A percentile compares a stretch with the other conserved stretches of the same genome.
phyloP scores from a whole-genome alignment of 176 grass and related monocot species.

The Cenchrus purpureus region DNA sequence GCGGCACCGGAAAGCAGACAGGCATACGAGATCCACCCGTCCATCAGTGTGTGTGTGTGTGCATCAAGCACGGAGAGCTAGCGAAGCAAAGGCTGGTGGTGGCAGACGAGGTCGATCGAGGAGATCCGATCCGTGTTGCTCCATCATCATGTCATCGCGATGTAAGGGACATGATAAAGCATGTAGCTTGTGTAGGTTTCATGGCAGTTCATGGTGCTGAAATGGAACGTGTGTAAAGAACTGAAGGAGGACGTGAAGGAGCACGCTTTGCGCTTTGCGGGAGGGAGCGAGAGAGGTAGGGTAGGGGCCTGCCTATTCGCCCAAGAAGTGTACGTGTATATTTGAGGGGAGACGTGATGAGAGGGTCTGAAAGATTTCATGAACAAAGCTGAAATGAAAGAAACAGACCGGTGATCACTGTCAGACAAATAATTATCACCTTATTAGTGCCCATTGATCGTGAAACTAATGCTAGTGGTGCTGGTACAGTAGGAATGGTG shows the following conservation, averaged over 20 bases:
- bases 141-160: constrained; percentile 10
- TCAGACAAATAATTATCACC: background rate
- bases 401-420: background rate
- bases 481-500: background rate
- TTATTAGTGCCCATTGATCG: background rate
- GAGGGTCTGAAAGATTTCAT: background rate
- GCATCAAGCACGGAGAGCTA: background rate
- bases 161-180: constrained; percentile 17
- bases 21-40: constrained; percentile 12
- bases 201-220: background rate
- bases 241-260: background rate
- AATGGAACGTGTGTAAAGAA: background rate
- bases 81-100: constrained; percentile 28
- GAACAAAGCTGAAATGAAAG: background rate
- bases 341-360: background rate
- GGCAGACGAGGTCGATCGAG: background rate
- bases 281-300: background rate
- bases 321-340: background rate
- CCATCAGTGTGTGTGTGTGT: background rate
- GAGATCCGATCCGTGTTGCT: constrained; percentile 25
- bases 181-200: constrained; percentile 9
- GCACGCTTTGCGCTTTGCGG: background rate
- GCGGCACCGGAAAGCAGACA: constrained; percentile 16
- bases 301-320: background rate
- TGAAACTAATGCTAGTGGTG: background rate